These are phyloP conservation scores for Biscogniauxia sp. DNA, from an alignment of 2,329 filamentous ascomycete genomes.

Conservation along the genomic window DNA sequence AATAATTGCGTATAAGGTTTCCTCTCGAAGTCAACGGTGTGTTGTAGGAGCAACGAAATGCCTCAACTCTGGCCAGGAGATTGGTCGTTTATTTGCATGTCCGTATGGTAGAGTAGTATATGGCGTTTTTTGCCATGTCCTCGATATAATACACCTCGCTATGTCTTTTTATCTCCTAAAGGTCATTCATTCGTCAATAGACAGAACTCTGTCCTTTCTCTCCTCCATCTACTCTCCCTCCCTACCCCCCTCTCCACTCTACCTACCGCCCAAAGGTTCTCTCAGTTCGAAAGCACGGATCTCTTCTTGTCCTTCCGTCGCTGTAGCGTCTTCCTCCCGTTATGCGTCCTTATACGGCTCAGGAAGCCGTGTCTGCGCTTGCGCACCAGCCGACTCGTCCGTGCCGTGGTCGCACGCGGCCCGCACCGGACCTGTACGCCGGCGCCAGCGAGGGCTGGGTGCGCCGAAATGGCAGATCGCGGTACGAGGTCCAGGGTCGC, in stretches of 20 bases:
- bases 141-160: constrained; percentile 3
- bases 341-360: constrained; percentile 47
- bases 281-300: constrained; percentile 38
- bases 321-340: constrained; percentile 51
- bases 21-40: too few species aligned
- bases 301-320: constrained; percentile 54
- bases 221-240: neutral
- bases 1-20: too few species aligned
- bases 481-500: constrained; percentile 44
- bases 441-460: constrained; percentile 48
- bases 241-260: too few species aligned
- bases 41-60: too few species aligned
- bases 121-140: too few species aligned
- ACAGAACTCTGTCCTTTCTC: neutral
- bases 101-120: too few species aligned
- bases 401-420: constrained; percentile 56
- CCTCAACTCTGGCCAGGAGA: too few species aligned
- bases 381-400: constrained; percentile 53
- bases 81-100: too few species aligned
- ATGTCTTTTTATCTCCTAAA: neutral
- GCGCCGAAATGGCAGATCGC: constrained; percentile 45
- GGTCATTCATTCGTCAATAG: neutral
- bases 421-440: constrained; percentile 55
- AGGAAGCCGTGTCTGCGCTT: constrained; percentile 60
- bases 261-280: constrained; percentile 20